Percentiles rank a stretch among this genome's conserved stretches.
Conservation (phyloP, 352 stramenopile species). For the Phytophthora litchii region DNA sequence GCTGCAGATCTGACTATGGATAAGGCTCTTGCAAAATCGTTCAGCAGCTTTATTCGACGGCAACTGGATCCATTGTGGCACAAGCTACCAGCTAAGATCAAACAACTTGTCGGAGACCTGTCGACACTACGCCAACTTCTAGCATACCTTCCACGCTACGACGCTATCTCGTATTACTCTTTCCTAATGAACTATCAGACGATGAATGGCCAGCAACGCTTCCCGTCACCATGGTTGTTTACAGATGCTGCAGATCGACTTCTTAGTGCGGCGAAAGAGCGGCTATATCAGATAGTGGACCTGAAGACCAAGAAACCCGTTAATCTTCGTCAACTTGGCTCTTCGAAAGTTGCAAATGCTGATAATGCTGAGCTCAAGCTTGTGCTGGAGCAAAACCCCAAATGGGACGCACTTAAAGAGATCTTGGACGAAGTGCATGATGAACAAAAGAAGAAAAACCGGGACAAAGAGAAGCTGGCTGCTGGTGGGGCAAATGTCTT, state of each 20-base stretch:
- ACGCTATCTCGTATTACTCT: conserved; percentile 97
- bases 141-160: conserved; percentile 94
- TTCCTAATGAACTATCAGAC: conserved; percentile 93
- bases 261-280: conserved; percentile 92
- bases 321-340: conserved; percentile 35
- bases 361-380: conserved; percentile 61
- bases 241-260: conserved; percentile 93
- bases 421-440: conserved; percentile 93
- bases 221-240: conserved; percentile 94
- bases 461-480: conserved; percentile 25
- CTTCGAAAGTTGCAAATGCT: conserved; percentile 11
- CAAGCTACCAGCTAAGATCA: conserved; percentile 91
- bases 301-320: conserved; percentile 49
- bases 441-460: conserved; percentile 36
- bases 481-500: conserved; percentile 62
- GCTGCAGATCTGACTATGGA: conserved; percentile 92
- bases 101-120: conserved; percentile 91
- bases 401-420: conserved; percentile 93
- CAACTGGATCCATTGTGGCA: conserved; percentile 98
- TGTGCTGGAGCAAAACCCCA: conserved; percentile 92
- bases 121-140: conserved; percentile 87
- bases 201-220: conserved; percentile 78
- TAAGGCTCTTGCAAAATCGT: conserved; percentile 91
- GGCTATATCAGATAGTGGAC: conserved; percentile 90
- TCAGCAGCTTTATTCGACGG: conserved; percentile 62